Evolutionary conservation across 208 protist genomes (phyloP).

Genomic region (Crithidia expoeki): DNA sequence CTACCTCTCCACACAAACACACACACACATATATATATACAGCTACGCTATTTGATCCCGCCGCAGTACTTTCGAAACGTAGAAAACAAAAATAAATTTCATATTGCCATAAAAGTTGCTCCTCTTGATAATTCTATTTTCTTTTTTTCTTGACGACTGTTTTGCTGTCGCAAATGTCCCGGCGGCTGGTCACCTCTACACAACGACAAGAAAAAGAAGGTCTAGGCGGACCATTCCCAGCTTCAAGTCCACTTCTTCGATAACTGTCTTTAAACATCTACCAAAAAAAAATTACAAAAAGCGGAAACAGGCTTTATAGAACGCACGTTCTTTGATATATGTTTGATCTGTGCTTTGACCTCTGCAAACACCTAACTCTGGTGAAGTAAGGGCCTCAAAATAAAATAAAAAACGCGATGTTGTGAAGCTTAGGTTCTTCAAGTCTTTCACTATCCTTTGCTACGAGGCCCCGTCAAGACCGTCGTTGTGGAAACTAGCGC

Average conservation of each 20-base stretch:
- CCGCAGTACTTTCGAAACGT: neutral
- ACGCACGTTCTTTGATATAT: too few relatives aligned
- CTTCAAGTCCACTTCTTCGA: neutral
- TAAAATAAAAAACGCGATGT: too few relatives aligned
- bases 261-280: neutral
- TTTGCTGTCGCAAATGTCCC: neutral
- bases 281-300: neutral
- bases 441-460: too few relatives aligned
- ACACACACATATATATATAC: too few relatives aligned
- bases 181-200: constrained; percentile 1
- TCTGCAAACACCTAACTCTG: too few relatives aligned
- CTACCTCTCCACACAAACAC: neutral
- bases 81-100: neutral
- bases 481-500: too few relatives aligned
- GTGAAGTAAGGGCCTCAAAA: too few relatives aligned
- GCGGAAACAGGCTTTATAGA: too few relatives aligned
- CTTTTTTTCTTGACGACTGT: constrained; percentile 1
- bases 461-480: too few relatives aligned
- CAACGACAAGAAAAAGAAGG: constrained; percentile 5
- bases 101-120: too few relatives aligned
- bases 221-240: constrained; percentile 3
- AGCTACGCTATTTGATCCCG: neutral
- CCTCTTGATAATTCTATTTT: neutral
- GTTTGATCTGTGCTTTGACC: neutral
- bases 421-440: too few relatives aligned